A percentile compares a stretch with the other conserved stretches of the same genome.
Conservation (phyloP, 768 basidiomycete genomes). For the Xerocomellus intermedius region DNA sequence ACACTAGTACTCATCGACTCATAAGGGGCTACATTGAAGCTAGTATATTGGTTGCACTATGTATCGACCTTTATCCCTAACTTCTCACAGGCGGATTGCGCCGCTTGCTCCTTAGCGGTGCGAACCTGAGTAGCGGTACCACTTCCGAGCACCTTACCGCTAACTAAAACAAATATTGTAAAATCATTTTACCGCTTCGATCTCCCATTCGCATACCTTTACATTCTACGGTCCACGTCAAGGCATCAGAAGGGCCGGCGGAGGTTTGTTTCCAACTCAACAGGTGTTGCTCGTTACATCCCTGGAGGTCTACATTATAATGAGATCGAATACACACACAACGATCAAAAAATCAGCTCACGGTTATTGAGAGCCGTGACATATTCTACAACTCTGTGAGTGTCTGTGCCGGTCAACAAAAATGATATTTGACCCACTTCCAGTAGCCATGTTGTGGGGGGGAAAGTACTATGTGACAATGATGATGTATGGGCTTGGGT, state of each 20-base stretch:
- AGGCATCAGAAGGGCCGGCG: slow-evolving; percentile 42
- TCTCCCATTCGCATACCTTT: slow-evolving; percentile 43
- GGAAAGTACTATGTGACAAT: background rate
- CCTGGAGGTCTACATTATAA: slow-evolving; percentile 37
- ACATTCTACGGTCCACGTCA: slow-evolving; percentile 54
- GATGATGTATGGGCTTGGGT: background rate
- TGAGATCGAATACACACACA: background rate
- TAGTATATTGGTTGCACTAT: background rate
- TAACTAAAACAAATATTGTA: slow-evolving; percentile 37
- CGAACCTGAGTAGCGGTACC: slow-evolving; percentile 44
- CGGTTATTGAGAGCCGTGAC: slow-evolving; percentile 47
- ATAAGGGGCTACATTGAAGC: background rate
- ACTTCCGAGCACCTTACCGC: slow-evolving; percentile 46
- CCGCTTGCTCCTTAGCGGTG: slow-evolving; percentile 48
- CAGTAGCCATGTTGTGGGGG: slow-evolving; percentile 16
- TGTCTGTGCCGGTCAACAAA: background rate
- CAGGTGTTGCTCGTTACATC: slow-evolving; percentile 24
- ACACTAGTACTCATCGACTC: too few relatives aligned
- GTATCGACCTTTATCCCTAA: slow-evolving; percentile 21
- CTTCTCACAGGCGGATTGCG: slow-evolving; percentile 40
- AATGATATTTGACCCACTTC: slow-evolving; percentile 17
- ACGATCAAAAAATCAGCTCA: slow-evolving; percentile 22
- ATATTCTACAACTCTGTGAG: slow-evolving; percentile 28
- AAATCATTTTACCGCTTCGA: background rate
- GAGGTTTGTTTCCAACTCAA: slow-evolving; percentile 42